Percentiles rank a stretch among this genome's conserved stretches.
Evolutionary conservation across 1,139 yeast species (phyloP).

Genomic region (Lodderomyces parapsilosis): DNA sequence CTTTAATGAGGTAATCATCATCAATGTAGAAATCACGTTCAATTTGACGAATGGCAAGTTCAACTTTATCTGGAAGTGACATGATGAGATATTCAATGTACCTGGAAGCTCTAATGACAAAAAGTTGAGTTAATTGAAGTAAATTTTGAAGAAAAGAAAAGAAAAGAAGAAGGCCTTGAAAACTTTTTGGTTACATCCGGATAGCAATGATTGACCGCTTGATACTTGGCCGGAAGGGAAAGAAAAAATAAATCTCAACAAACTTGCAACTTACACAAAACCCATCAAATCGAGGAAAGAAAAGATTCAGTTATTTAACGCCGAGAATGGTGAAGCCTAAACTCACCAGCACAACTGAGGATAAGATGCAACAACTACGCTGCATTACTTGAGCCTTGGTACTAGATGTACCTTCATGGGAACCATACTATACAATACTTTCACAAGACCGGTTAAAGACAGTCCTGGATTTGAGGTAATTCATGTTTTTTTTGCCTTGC

Average conservation of each 20-base stretch:
- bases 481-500: no score
- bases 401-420: no score
- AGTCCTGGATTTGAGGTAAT: no score
- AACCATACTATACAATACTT: no score
- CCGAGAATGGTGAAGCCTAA: background rate
- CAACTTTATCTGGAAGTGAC: slow-evolving; percentile 19
- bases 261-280: background rate
- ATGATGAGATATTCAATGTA: no score
- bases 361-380: no score
- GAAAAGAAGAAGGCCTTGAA: background rate
- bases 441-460: no score
- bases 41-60: slow-evolving; percentile 44
- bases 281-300: no score
- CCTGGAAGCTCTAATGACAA: background rate
- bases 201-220: background rate
- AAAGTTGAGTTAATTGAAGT: background rate
- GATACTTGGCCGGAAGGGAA: background rate
- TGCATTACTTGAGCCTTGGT: no score
- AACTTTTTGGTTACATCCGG: background rate
- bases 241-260: background rate
- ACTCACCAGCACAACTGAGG: no score
- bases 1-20: slow-evolving; percentile 49
- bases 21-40: slow-evolving; percentile 55
- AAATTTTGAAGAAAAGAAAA: background rate
- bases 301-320: background rate